Conservation (phyloP, 2,329 filamentous ascomycete species). For the Ophiocordyceps camponoti-leonardi region DNA sequence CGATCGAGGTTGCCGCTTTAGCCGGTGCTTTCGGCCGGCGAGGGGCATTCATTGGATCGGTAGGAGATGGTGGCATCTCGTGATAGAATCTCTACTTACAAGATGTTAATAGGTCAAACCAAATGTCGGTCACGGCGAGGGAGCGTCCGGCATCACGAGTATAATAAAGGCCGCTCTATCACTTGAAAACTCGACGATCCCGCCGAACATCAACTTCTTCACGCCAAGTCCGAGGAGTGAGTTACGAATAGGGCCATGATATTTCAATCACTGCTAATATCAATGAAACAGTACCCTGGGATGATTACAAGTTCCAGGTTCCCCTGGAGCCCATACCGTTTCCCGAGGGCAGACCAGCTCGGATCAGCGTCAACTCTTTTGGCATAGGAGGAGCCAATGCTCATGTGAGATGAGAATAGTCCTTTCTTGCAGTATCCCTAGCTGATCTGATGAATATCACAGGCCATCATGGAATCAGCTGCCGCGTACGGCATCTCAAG, state of each 20-base stretch:
- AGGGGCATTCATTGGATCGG: conserved; percentile 5
- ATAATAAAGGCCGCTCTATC: conserved; percentile 12
- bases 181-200: conserved; percentile 9
- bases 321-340: conserved; percentile 17
- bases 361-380: conserved; percentile 23
- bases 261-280: neutral
- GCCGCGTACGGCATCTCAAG: neutral
- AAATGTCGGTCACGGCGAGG: conserved; percentile 13
- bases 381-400: neutral
- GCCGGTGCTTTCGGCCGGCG: conserved; percentile 9
- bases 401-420: neutral
- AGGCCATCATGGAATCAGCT: neutral
- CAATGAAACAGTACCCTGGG: conserved; percentile 3
- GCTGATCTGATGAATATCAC: neutral
- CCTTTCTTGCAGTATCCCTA: neutral
- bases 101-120: conserved; percentile 7
- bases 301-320: conserved; percentile 8
- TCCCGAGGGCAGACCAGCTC: conserved; percentile 17
- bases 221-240: conserved; percentile 7
- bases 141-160: conserved; percentile 9
- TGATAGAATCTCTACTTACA: neutral
- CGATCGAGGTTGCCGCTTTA: conserved; percentile 18
- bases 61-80: neutral
- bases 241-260: neutral
- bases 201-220: conserved; percentile 7